These are phyloP conservation scores for Plasmodium ovale DNA, from an alignment of 169 alveolate genomes.

Conservation along the genomic window DNA sequence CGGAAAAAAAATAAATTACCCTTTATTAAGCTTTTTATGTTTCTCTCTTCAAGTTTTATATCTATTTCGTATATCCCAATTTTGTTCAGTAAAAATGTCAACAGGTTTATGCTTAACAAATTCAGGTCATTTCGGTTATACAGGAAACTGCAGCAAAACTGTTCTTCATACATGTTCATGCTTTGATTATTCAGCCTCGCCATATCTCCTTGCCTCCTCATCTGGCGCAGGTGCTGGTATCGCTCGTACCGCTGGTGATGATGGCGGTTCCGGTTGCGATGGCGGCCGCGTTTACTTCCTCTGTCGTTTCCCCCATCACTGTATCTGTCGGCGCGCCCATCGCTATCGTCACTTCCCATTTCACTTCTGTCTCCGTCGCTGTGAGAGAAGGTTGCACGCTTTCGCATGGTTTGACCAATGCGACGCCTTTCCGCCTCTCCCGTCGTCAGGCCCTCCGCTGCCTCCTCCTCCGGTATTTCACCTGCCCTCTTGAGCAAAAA, in stretches of 20 bases:
- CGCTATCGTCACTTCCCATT: not conserved
- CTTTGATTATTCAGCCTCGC: conserved; percentile 40
- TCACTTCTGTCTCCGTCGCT: not conserved
- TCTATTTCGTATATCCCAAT: conserved; percentile 64
- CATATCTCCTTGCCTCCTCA: not conserved
- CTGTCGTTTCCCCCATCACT: not conserved
- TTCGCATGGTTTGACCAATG: not conserved
- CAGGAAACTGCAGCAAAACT: conserved; percentile 54
- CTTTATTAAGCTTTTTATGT: conserved; percentile 40
- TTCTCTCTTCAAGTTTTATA: conserved; percentile 46
- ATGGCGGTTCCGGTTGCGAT: too few species aligned
- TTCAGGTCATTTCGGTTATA: conserved; percentile 52
- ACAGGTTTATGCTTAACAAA: conserved; percentile 50
- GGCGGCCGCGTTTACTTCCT: too few species aligned
- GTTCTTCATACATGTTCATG: conserved; percentile 64
- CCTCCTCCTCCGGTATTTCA: not conserved
- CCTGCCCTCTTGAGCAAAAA: conserved; percentile 8
- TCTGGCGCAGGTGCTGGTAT: not conserved
- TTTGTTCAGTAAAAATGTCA: conserved; percentile 45
- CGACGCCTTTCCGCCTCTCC: not conserved
- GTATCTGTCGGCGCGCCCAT: not conserved
- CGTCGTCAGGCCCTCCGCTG: not conserved
- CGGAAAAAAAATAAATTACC: conserved; percentile 40
- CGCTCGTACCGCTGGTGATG: too few species aligned
- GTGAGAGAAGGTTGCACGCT: too few species aligned